These are phyloP conservation scores for Amphibolis antarctica DNA, from an alignment of 106 monocot species.

Conservation along the genomic window DNA sequence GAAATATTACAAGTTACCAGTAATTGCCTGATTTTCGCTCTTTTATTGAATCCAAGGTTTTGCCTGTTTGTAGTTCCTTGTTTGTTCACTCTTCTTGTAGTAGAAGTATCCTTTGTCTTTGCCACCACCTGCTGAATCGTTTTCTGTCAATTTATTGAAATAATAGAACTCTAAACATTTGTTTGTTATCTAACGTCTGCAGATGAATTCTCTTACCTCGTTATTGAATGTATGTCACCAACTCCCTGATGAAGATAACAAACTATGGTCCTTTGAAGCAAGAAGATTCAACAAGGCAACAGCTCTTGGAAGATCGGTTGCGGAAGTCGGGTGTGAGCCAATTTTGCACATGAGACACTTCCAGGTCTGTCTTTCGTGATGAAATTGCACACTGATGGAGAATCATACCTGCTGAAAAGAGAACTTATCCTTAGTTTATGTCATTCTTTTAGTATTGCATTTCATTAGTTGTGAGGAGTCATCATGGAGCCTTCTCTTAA, in stretches of 20 bases:
- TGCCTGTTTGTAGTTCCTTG: neutral
- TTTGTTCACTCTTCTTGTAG: neutral
- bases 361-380: conserved; percentile 42
- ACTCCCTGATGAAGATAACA: conserved; percentile 54
- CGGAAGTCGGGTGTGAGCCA: conserved; percentile 93
- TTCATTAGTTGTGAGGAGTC: neutral
- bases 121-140: neutral
- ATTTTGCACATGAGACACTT: conserved; percentile 95
- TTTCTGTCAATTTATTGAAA: neutral
- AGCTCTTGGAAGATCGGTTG: conserved; percentile 79
- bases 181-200: conserved; percentile 8
- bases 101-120: neutral
- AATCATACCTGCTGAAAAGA: neutral
- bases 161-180: neutral
- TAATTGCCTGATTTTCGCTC: too few relatives aligned
- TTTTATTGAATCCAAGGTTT: neutral
- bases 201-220: conserved; percentile 91
- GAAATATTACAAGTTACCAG: too few relatives aligned
- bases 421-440: neutral
- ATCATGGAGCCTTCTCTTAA: neutral
- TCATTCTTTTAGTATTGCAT: neutral
- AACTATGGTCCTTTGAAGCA: conserved; percentile 45
- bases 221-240: conserved; percentile 60
- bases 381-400: neutral
- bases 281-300: conserved; percentile 54